Percentiles rank a stretch among this genome's conserved stretches.
phyloP scores from a whole-genome alignment of 2,329 filamentous ascomycete genomes.

The Colletotrichum tropicale region DNA sequence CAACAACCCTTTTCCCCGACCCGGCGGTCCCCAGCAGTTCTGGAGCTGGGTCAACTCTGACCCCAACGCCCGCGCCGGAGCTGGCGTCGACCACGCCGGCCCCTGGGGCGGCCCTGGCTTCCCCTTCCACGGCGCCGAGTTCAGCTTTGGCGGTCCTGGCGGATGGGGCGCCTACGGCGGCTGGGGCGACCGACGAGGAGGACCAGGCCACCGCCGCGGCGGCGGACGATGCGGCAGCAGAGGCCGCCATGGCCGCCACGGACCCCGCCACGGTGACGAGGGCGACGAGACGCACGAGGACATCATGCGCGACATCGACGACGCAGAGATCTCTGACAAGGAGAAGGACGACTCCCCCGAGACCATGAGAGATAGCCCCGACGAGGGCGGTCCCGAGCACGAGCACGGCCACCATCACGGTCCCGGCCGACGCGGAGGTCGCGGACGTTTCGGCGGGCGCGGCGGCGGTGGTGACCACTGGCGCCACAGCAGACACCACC shows the following conservation, averaged over 20 bases:
- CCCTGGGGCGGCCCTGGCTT: slow-evolving; percentile 34
- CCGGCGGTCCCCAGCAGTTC: slow-evolving; percentile 4
- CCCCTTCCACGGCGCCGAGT: slow-evolving; percentile 31
- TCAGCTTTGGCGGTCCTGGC: slow-evolving; percentile 8
- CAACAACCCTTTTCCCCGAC: slow-evolving; percentile 4
- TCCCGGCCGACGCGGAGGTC: slow-evolving; percentile 22
- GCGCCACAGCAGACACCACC: slow-evolving; percentile 6
- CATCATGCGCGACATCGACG: slow-evolving; percentile 19
- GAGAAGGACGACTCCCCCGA: slow-evolving; percentile 40
- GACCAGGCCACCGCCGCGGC: neutral
- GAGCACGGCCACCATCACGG: slow-evolving; percentile 32
- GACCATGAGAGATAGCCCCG: slow-evolving; percentile 33
- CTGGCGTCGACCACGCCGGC: slow-evolving; percentile 41
- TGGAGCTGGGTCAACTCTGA: slow-evolving; percentile 38
- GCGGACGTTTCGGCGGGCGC: slow-evolving; percentile 8
- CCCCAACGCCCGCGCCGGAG: slow-evolving; percentile 32
- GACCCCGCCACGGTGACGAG: slow-evolving; percentile 21
- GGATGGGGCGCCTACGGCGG: slow-evolving; percentile 11
- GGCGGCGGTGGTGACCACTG: slow-evolving; percentile 5
- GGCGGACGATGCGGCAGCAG: slow-evolving; percentile 2
- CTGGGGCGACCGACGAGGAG: slow-evolving; percentile 8
- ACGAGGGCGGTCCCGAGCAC: slow-evolving; percentile 35
- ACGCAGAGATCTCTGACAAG: slow-evolving; percentile 27
- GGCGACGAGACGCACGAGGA: neutral
- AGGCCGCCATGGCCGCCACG: slow-evolving; percentile 13